Base-by-base conservation (phyloP, 2,329 filamentous ascomycete genomes). In the Xylaria sp. region DNA sequence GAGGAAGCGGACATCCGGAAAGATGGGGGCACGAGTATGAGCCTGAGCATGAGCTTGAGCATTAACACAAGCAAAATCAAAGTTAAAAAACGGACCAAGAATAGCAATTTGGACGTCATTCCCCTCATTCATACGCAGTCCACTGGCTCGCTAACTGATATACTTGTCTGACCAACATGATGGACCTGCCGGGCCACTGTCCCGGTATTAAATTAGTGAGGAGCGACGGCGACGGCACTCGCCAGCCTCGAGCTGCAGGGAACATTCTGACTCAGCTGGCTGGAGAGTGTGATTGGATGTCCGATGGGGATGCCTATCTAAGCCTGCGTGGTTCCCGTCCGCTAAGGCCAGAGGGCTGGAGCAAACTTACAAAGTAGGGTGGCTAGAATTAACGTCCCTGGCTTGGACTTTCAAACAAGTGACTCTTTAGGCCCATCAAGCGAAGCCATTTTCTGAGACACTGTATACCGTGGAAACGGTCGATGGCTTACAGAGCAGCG, bases 1-100 rank as follows among this genome's bases (percentile, higher is more conserved):
- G 31, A 59, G 65, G 46, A 11, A 62, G 61, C 67, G 67, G 67
- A 70, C 20, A 44, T 70, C 67, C 67, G 67, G 62, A 64, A 4
- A 26, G 40, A 56, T 23, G 54, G 54, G 36, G 36, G 11, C 31
- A 33, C 28, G 42, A 66, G 33, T 17, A 51, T 10, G 15, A 59
- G 9, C 33, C 28, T 44, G 48, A 31, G 10, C 17, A 40, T 17
- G 17, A 31, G 9, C 33, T 17, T 44, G 48, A 31, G 10, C 17
- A 48, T 17, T 11, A 31, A 13, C 23, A 46, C n/a, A 46, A 26
- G 48, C 15, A 54, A 11, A 23, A 48, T 33, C 4, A 6, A 53
- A 33, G 49, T 53, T 11, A 40, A 57, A 40, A 48, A 33, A 36
- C 44, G 33, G 20, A 46, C 20, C 44, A 48, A 40, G 40, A 57